Base-by-base conservation (phyloP, 1,284 basidiomycete genomes). In the Ceratobasidium sp. region DNA sequence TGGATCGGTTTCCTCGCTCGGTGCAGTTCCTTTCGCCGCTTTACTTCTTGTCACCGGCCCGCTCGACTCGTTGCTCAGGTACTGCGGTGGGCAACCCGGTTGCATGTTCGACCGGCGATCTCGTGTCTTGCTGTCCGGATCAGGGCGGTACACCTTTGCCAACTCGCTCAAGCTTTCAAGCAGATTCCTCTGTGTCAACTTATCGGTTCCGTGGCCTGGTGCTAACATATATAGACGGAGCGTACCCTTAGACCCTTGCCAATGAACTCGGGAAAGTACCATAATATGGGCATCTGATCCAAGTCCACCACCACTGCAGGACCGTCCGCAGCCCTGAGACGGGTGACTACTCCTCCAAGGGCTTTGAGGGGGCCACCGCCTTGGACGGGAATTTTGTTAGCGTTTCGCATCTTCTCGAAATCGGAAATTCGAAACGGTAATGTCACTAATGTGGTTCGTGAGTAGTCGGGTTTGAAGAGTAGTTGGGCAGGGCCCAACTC, bases 221-320 rank as follows among this genome's bases (percentile, higher is more conserved):
- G 10, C 38, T 41, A 41, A 41, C 10, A 41, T 10, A 10, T 5
- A 10, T 6, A 41, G 5, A 41, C 38, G 38, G 38, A 30, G 41
- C 62, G 8, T 30, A 67, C 65, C 38, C 16, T 18, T 27, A 67
- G 44, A 12, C 65, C 65, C 65, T 18, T 46, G n/a, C 65, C 65
- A 48, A 67, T 46, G 65, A 67, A 67, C 35, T 20, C 41, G 8
- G 65, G 65, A 41, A 67, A 67, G 44, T 67, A 67, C 65, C 65
- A 67, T 20, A 67, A n/a, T 2, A 48, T 10, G 8, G 30, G 6
- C 8, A 67, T 16, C 6, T 23, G 41, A 7, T 41, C 65, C 41
- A 46, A 12, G 48, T 67, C 65, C 2, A 46, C 44, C 3, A 67
- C 8, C 20, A 67, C 41, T 18, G 65, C 65, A 27, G 65, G 44